A percentile compares a stretch with the other conserved stretches of the same genome.
Conservation (phyloP, 345 rosid genomes). For the Theobroma cacao region DNA sequence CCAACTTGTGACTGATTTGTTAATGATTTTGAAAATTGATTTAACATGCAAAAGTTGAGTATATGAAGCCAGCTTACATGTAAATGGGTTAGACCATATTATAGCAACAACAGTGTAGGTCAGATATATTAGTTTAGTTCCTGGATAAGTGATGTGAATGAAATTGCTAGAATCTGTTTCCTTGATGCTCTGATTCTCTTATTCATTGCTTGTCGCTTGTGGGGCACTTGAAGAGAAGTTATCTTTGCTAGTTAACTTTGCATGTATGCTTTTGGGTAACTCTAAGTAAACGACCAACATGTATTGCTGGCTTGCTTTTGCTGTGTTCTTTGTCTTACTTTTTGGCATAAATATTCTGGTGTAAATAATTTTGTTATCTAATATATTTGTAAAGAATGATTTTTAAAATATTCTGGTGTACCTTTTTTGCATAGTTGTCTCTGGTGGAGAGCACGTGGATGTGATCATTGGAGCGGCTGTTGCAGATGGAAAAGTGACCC, state of each 20-base stretch:
- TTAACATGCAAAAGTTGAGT: not conserved
- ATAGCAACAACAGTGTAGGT: not conserved
- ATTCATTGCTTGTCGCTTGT: not conserved
- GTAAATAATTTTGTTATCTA: not conserved
- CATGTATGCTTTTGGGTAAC: not conserved
- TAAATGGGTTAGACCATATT: not conserved
- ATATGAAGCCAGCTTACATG: not conserved
- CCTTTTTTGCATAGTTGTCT: slow-evolving; percentile 59
- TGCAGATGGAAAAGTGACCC: slow-evolving; percentile 99
- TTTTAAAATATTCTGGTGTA: slow-evolving; percentile 3
- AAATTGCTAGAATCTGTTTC: not conserved
- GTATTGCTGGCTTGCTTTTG: not conserved
- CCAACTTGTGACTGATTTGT: not conserved
- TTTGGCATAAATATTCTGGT: no score
- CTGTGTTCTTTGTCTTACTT: not conserved
- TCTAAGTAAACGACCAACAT: not conserved
- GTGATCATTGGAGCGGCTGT: slow-evolving; percentile 94
- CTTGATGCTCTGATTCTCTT: not conserved
- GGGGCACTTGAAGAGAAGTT: not conserved
- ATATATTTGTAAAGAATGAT: not conserved
- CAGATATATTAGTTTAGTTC: not conserved
- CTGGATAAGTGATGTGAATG: not conserved
- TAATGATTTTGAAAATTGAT: not conserved
- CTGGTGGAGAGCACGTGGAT: slow-evolving; percentile 98
- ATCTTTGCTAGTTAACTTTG: slow-evolving; percentile 7